These are phyloP conservation scores for Hyaloscypha hepaticicola DNA, from an alignment of 495 filamentous ascomycete species.

Conservation along the genomic window DNA sequence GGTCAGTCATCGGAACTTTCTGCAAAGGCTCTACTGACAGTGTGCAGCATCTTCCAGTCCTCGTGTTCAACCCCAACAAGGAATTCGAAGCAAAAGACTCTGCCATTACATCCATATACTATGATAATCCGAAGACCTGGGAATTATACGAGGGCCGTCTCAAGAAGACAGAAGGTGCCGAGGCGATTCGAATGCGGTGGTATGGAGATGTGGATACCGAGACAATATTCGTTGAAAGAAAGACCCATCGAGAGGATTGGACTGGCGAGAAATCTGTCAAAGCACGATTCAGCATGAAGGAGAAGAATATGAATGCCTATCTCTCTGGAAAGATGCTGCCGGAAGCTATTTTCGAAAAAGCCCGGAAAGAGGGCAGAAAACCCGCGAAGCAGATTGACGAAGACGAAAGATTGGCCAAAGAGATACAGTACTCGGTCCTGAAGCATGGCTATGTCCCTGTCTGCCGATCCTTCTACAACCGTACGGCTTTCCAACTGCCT, in stretches of 20 bases:
- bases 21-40: slow-evolving; percentile 22
- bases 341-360: slow-evolving; percentile 86
- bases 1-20: slow-evolving; percentile 35
- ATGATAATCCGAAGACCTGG: slow-evolving; percentile 90
- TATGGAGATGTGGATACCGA: slow-evolving; percentile 95
- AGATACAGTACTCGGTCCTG: slow-evolving; percentile 90
- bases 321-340: slow-evolving; percentile 78
- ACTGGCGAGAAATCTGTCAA: slow-evolving; percentile 99
- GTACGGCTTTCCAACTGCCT: slow-evolving; percentile 95
- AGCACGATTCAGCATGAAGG: slow-evolving; percentile 89
- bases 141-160: slow-evolving; percentile 90
- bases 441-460: slow-evolving; percentile 82
- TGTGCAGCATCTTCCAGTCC: slow-evolving; percentile 79
- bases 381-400: slow-evolving; percentile 84
- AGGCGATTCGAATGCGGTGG: slow-evolving; percentile 95
- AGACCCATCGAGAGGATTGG: slow-evolving; percentile 99
- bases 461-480: slow-evolving; percentile 92
- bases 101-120: slow-evolving; percentile 98
- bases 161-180: slow-evolving; percentile 96
- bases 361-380: slow-evolving; percentile 91
- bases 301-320: slow-evolving; percentile 94
- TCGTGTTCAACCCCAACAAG: slow-evolving; percentile 97
- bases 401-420: slow-evolving; percentile 82
- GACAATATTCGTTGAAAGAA: slow-evolving; percentile 95
- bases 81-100: slow-evolving; percentile 88